Evolutionary conservation across 768 basidiomycete genomes (phyloP).

Genomic region (Pulveroboletus sp.): DNA sequence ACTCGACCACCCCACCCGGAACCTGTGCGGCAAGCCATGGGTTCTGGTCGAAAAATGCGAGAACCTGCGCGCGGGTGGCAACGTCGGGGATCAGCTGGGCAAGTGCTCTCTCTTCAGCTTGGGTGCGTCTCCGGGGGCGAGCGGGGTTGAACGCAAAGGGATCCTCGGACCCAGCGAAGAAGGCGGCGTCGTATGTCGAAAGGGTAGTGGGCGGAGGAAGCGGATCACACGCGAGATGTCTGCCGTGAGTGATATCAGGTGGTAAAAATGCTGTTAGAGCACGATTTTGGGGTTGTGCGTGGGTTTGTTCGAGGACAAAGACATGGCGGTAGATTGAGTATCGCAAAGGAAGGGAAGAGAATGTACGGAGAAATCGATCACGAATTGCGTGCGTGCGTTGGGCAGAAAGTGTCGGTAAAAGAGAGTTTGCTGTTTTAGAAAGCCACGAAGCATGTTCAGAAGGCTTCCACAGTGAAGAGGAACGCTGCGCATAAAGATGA

Average conservation of each 20-base stretch:
- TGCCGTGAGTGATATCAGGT: conserved; percentile 44
- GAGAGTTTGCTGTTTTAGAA: conserved; percentile 45
- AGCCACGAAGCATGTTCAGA: conserved; percentile 66
- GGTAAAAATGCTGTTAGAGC: conserved; percentile 74
- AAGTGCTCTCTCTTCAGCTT: conserved; percentile 48
- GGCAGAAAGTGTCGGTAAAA: conserved; percentile 31
- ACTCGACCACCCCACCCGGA: conserved; percentile 64
- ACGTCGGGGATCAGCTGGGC: conserved; percentile 59
- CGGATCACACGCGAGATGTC: conserved; percentile 79
- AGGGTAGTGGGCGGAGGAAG: conserved; percentile 67
- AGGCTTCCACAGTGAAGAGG: conserved; percentile 80
- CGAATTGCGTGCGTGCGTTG: conserved; percentile 31
- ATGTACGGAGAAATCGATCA: conserved; percentile 35
- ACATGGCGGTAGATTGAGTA: conserved; percentile 72
- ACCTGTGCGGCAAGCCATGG: conserved; percentile 54
- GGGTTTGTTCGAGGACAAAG: conserved; percentile 65
- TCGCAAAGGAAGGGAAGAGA: conserved; percentile 39
- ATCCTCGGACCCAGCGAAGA: conserved; percentile 69
- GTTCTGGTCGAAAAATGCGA: conserved; percentile 59
- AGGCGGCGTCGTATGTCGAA: conserved; percentile 65
- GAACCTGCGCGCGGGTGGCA: conserved; percentile 53
- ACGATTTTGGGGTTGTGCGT: conserved; percentile 36
- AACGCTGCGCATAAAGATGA: conserved; percentile 84
- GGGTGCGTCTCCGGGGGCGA: conserved; percentile 40
- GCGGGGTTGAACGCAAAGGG: conserved; percentile 29